Evolutionary conservation across 2,329 filamentous ascomycete genomes (phyloP).

Genomic region (Arthrobotrys entomopaga): DNA sequence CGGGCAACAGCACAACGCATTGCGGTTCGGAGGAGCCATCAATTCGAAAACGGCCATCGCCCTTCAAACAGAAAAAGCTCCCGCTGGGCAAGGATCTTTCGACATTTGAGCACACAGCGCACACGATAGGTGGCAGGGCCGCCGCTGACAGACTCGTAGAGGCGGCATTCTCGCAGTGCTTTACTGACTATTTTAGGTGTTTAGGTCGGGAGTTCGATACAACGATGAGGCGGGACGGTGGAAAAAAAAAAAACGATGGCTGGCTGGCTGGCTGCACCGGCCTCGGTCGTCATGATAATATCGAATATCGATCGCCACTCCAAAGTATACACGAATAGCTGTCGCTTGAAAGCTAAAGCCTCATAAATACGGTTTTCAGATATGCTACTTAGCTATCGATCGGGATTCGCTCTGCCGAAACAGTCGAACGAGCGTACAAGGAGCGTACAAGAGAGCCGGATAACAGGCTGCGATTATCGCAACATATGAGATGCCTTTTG

Average conservation of each 20-base stretch:
- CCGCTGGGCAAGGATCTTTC: constrained; percentile 34
- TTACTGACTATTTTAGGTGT: not conserved
- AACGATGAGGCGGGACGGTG: not conserved
- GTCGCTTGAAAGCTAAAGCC: too few relatives aligned
- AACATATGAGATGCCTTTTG: too few relatives aligned
- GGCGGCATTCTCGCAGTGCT: not conserved
- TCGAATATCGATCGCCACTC: too few relatives aligned
- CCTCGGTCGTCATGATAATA: not conserved
- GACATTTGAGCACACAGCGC: not conserved
- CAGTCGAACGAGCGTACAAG: too few relatives aligned
- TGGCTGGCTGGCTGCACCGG: not conserved
- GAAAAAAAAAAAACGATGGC: too few relatives aligned
- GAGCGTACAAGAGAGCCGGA: too few relatives aligned
- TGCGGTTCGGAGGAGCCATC: constrained; percentile 25
- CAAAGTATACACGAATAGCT: too few relatives aligned
- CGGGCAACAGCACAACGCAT: not conserved
- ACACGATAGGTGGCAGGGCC: not conserved
- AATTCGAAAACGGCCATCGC: constrained; percentile 25
- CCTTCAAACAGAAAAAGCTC: constrained; percentile 15
- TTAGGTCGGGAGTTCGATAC: not conserved
- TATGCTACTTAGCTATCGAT: too few relatives aligned
- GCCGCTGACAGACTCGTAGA: not conserved
- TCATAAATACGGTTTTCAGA: too few relatives aligned
- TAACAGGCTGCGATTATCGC: too few relatives aligned
- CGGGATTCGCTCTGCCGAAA: too few relatives aligned